Conservation (phyloP, 2,329 filamentous ascomycete genomes). For the Lachnellula subtilissima region DNA sequence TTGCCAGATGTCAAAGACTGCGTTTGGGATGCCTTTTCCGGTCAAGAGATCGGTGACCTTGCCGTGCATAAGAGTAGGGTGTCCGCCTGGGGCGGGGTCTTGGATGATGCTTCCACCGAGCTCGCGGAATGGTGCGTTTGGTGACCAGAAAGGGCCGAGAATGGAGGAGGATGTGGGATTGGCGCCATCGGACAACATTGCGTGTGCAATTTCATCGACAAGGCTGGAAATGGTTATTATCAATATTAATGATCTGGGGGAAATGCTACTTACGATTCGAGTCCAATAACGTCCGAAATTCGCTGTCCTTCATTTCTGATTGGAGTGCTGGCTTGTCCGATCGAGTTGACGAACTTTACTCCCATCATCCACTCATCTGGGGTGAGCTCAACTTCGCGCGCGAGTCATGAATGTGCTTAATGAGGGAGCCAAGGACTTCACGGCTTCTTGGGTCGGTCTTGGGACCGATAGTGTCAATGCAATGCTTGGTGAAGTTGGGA, state of each 20-base stretch:
- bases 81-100: slow-evolving; percentile 40
- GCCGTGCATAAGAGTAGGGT: slow-evolving; percentile 56
- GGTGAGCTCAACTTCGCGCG: slow-evolving; percentile 71
- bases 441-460: slow-evolving; percentile 61
- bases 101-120: slow-evolving; percentile 64
- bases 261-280: slow-evolving; percentile 55
- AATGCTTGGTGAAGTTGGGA: slow-evolving; percentile 69
- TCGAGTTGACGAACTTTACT: slow-evolving; percentile 69
- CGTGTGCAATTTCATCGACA: slow-evolving; percentile 31
- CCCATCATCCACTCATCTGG: slow-evolving; percentile 73
- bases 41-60: slow-evolving; percentile 41
- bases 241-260: neutral
- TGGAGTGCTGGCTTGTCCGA: slow-evolving; percentile 61
- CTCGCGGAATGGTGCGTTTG: slow-evolving; percentile 63
- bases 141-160: slow-evolving; percentile 79
- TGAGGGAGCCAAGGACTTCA: slow-evolving; percentile 57
- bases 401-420: slow-evolving; percentile 72
- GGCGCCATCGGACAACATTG: slow-evolving; percentile 19
- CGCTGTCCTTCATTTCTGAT: slow-evolving; percentile 70
- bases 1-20: slow-evolving; percentile 62
- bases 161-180: slow-evolving; percentile 57
- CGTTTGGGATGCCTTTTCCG: slow-evolving; percentile 34
- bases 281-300: slow-evolving; percentile 67
- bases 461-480: slow-evolving; percentile 69
- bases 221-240: slow-evolving; percentile 30